Percentiles rank a stretch among this genome's conserved stretches.
Evolutionary conservation across 148 eudicot genomes (phyloP).

Genomic region (Rhododendron williamsianum): DNA sequence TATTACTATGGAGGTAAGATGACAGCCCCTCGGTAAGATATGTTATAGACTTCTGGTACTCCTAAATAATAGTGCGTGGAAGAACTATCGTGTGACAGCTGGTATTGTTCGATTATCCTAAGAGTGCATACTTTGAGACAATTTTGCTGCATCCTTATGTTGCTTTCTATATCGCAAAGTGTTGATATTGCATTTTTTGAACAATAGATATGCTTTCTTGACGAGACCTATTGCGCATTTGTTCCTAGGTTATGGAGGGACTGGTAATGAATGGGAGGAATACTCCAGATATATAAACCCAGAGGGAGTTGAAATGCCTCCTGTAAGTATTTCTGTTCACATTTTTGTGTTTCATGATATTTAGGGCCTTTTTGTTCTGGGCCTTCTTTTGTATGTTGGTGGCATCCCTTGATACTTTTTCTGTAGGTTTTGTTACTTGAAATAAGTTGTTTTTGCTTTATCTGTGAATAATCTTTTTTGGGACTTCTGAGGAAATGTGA

Average conservation of each 20-base stretch:
- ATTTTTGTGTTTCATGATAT: background rate
- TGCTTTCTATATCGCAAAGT: background rate
- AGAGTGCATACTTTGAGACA: background rate
- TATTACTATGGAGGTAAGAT: slow-evolving; percentile 6
- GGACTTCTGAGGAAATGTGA: background rate
- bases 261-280: slow-evolving; percentile 6
- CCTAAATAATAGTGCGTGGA: background rate
- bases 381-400: background rate
- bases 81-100: background rate
- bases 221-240: background rate
- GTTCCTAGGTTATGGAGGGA: background rate
- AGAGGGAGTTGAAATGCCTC: slow-evolving; percentile 10
- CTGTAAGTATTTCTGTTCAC: background rate
- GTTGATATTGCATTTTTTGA: background rate
- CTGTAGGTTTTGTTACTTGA: background rate
- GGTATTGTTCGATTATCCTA: background rate
- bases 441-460: background rate
- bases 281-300: background rate
- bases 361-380: background rate
- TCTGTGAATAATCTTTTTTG: background rate
- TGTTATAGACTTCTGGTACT: background rate
- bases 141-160: background rate
- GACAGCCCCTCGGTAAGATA: background rate
- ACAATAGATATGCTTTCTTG: background rate
- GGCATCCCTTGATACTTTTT: background rate